phyloP scores from a whole-genome alignment of 345 rosid genomes.

The Moricandia arvensis region DNA sequence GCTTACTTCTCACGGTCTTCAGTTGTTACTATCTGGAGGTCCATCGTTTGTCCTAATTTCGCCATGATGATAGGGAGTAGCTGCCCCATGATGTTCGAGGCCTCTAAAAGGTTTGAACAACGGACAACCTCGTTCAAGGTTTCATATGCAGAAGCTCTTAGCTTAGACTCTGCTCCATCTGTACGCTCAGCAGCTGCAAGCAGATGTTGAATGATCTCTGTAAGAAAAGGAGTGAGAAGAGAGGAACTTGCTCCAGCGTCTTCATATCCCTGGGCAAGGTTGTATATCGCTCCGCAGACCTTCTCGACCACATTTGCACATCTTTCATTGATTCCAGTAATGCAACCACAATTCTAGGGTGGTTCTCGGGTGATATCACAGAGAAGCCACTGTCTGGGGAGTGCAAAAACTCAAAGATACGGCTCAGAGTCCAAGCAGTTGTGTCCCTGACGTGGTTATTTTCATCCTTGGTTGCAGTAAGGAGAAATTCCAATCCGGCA shows the following conservation, averaged over 20 bases:
- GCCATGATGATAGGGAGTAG: constrained; percentile 76
- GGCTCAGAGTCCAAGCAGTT: too few relatives aligned
- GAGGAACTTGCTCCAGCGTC: constrained; percentile 66
- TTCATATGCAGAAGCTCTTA: constrained; percentile 81
- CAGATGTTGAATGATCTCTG: constrained; percentile 59
- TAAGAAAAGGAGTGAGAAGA: constrained; percentile 68
- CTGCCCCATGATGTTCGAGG: constrained; percentile 62
- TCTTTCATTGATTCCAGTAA: constrained; percentile 48
- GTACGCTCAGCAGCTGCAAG: constrained; percentile 71
- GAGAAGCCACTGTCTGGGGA: constrained; percentile 66
- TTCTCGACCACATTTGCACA: too few relatives aligned
- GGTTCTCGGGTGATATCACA: constrained; percentile 63
- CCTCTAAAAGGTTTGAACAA: constrained; percentile 66
- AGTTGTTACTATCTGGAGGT: constrained; percentile 62
- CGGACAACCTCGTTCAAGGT: constrained; percentile 90
- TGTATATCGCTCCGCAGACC: constrained; percentile 27
- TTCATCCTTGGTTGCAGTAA: constrained; percentile 72
- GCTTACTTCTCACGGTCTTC: constrained; percentile 94
- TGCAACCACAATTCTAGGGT: constrained; percentile 56
- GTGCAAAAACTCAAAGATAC: constrained; percentile 51
- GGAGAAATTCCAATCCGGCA: constrained; percentile 76
- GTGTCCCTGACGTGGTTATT: constrained; percentile 23
- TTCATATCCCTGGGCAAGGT: constrained; percentile 93
- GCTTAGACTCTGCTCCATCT: constrained; percentile 69
- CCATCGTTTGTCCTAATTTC: constrained; percentile 69